These are phyloP conservation scores for Globisporangium viniferum DNA, from an alignment of 352 stramenopile genomes.

Conservation along the genomic window DNA sequence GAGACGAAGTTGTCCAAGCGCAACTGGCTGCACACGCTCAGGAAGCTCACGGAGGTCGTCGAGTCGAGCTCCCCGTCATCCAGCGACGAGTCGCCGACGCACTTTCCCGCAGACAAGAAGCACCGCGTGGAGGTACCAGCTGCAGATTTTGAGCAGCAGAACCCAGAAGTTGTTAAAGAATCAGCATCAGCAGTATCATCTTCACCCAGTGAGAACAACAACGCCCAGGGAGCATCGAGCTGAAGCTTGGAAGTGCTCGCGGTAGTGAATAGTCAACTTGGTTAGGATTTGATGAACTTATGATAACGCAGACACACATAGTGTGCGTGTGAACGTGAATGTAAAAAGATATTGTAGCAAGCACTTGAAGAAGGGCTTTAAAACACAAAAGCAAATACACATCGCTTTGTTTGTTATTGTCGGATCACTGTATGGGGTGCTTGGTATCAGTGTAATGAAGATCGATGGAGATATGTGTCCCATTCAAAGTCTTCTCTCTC, in stretches of 20 bases:
- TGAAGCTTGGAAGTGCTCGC: not conserved
- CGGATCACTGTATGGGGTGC: not conserved
- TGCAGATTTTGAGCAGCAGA: not conserved
- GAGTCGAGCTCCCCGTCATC: not conserved
- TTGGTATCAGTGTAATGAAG: not conserved
- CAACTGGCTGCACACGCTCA: conserved; percentile 22
- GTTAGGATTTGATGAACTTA: conserved; percentile 7
- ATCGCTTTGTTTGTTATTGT: not conserved
- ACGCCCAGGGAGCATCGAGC: not conserved
- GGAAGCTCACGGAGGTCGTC: conserved; percentile 14
- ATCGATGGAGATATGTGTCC: not conserved
- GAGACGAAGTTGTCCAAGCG: conserved; percentile 16
- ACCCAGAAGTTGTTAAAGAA: not conserved
- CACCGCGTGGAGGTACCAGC: not conserved
- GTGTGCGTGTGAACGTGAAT: not conserved
- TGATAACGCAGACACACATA: not conserved
- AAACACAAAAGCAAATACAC: not conserved
- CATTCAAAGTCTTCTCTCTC: not conserved
- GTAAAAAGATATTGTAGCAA: not conserved
- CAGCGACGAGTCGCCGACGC: conserved; percentile 1
- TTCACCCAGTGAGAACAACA: not conserved
- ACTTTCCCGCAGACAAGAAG: conserved; percentile 13
- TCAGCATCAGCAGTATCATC: not conserved
- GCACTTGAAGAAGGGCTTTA: not conserved
- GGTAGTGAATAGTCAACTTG: not conserved